A percentile compares a stretch with the other conserved stretches of the same genome.
Conservation (phyloP, 1,284 basidiomycete species). For the Baeospora myosura region DNA sequence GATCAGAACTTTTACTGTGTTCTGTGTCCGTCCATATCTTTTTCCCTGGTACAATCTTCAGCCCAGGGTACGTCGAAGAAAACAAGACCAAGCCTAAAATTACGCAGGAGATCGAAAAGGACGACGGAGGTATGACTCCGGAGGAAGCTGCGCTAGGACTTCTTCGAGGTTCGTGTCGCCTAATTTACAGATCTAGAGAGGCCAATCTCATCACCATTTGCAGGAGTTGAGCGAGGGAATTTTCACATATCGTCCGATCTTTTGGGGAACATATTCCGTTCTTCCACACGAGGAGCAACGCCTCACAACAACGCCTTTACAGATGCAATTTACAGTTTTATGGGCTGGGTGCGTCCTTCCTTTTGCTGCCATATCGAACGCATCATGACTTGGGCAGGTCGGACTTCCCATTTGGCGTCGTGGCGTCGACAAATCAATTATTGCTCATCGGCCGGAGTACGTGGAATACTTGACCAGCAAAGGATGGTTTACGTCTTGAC, state of each 20-base stretch:
- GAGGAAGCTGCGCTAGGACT: conserved; percentile 50
- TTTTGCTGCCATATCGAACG: background rate
- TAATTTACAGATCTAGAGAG: background rate
- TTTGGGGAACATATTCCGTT: conserved; percentile 62
- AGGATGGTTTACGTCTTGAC: too few species aligned
- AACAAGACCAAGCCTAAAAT: conserved; percentile 57
- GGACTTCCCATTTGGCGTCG: background rate
- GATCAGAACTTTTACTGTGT: conserved; percentile 59
- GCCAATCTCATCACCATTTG: background rate
- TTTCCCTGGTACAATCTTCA: conserved; percentile 57
- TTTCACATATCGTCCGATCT: conserved; percentile 76
- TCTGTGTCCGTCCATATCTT: conserved; percentile 46
- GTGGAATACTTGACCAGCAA: conserved; percentile 17
- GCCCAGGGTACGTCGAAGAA: conserved; percentile 58
- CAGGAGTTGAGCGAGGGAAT: conserved; percentile 68
- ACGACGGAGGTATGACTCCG: conserved; percentile 44
- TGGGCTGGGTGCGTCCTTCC: conserved; percentile 31
- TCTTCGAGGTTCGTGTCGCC: conserved; percentile 36
- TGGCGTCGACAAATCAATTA: background rate
- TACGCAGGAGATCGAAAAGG: conserved; percentile 59
- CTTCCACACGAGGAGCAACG: conserved; percentile 60
- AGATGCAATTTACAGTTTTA: conserved; percentile 39
- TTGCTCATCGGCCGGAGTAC: conserved; percentile 11
- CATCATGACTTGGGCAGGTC: background rate
- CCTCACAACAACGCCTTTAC: conserved; percentile 56